These are phyloP conservation scores for Echium plantagineum DNA, from an alignment of 257 asterid species.

Conservation along the genomic window DNA sequence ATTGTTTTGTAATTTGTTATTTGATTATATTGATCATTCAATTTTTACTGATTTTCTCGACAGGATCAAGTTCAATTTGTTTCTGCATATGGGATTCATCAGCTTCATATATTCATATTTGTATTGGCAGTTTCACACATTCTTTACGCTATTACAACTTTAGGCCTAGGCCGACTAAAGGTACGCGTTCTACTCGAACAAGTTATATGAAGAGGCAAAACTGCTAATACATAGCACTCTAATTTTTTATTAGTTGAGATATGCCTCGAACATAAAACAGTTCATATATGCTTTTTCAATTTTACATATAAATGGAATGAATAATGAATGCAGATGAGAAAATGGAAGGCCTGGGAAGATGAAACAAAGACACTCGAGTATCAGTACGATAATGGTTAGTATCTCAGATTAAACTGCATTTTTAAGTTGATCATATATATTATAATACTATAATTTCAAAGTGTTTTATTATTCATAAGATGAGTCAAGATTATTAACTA, in stretches of 20 bases:
- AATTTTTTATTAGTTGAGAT: no score
- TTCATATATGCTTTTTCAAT: no score
- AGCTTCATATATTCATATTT: slow-evolving; percentile 24
- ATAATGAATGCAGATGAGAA: slow-evolving; percentile 26
- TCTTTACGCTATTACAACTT: slow-evolving; percentile 17
- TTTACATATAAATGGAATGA: not conserved
- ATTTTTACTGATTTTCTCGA: not conserved
- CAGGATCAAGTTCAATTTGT: slow-evolving; percentile 22
- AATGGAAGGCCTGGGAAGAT: slow-evolving; percentile 25
- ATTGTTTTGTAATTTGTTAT: no score
- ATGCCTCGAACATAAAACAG: no score
- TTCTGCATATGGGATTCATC: slow-evolving; percentile 20
- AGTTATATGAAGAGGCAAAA: no score
- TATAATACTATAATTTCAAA: no score
- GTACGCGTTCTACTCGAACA: not conserved
- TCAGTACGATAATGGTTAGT: slow-evolving; percentile 19
- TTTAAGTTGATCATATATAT: no score
- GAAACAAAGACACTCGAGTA: slow-evolving; percentile 19
- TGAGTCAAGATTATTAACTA: no score
- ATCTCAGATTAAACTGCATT: no score
- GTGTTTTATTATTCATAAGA: no score
- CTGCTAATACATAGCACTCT: no score
- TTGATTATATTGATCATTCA: no score
- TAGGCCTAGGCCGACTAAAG: slow-evolving; percentile 20
- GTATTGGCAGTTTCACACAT: slow-evolving; percentile 18